These are phyloP conservation scores for Pichia sp. DNA, from an alignment of 1,139 yeast genomes.

Conservation along the genomic window DNA sequence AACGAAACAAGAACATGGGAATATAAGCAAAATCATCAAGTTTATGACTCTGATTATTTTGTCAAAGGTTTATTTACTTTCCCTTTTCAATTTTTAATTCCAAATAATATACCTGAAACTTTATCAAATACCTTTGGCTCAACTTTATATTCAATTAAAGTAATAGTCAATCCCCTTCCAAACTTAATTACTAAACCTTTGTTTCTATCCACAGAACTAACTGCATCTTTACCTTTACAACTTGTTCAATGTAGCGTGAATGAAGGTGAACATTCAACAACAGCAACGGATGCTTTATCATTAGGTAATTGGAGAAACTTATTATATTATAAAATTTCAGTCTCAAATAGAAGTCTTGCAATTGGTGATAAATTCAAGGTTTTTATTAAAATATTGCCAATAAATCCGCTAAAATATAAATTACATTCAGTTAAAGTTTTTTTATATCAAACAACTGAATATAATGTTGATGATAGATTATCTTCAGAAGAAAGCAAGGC, in stretches of 20 bases:
- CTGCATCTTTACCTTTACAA: slow-evolving; percentile 8
- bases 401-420: slow-evolving; percentile 14
- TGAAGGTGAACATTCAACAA: not conserved
- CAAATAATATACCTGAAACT: slow-evolving; percentile 13
- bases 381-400: slow-evolving; percentile 22
- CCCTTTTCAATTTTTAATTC: slow-evolving; percentile 15
- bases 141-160: slow-evolving; percentile 10
- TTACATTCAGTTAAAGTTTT: slow-evolving; percentile 12
- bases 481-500: not conserved
- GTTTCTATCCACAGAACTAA: not conserved
- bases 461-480: slow-evolving; percentile 3
- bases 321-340: slow-evolving; percentile 20
- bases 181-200: slow-evolving; percentile 4
- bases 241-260: slow-evolving; percentile 16
- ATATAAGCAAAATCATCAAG: slow-evolving; percentile 11
- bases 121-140: slow-evolving; percentile 15
- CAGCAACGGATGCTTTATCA: slow-evolving; percentile 17
- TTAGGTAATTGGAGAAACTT: slow-evolving; percentile 29
- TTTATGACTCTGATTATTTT: slow-evolving; percentile 10
- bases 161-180: slow-evolving; percentile 6
- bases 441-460: slow-evolving; percentile 17
- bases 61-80: slow-evolving; percentile 13
- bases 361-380: slow-evolving; percentile 17
- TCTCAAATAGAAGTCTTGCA: slow-evolving; percentile 17
- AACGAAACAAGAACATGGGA: slow-evolving; percentile 13